These are phyloP conservation scores for Phyllostachys edulis DNA, from an alignment of 176 grass and related monocot genomes.

Conservation along the genomic window DNA sequence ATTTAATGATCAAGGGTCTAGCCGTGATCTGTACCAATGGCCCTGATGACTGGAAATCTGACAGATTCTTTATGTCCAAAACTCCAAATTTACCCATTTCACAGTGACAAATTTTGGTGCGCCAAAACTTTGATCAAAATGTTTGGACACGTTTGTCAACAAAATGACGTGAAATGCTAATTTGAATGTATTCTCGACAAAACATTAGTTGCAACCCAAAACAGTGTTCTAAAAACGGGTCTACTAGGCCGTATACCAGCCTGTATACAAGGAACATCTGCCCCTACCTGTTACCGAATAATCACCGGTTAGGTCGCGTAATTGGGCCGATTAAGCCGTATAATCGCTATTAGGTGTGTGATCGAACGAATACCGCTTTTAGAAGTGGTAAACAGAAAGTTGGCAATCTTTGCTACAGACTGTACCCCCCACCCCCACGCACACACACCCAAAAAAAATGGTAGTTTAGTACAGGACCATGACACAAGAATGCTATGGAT, in stretches of 20 bases:
- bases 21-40: background rate
- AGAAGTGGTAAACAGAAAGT: background rate
- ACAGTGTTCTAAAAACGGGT: too few species aligned
- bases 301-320: too few species aligned
- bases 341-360: too few species aligned
- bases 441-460: too few species aligned
- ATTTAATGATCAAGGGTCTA: background rate
- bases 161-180: slow-evolving; percentile 21
- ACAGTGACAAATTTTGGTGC: background rate
- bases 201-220: background rate
- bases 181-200: background rate
- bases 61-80: background rate
- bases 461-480: slow-evolving; percentile 11
- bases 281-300: too few species aligned
- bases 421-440: too few species aligned
- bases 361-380: too few species aligned
- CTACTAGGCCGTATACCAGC: too few species aligned
- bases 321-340: too few species aligned
- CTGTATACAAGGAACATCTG: too few species aligned
- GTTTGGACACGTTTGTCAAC: background rate
- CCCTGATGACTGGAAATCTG: background rate
- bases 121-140: background rate
- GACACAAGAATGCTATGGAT: slow-evolving; percentile 6
- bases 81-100: background rate
- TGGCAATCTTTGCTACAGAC: background rate